Evolutionary conservation across 495 filamentous ascomycete species (phyloP).

Genomic region (Lasiosphaeria miniovina): DNA sequence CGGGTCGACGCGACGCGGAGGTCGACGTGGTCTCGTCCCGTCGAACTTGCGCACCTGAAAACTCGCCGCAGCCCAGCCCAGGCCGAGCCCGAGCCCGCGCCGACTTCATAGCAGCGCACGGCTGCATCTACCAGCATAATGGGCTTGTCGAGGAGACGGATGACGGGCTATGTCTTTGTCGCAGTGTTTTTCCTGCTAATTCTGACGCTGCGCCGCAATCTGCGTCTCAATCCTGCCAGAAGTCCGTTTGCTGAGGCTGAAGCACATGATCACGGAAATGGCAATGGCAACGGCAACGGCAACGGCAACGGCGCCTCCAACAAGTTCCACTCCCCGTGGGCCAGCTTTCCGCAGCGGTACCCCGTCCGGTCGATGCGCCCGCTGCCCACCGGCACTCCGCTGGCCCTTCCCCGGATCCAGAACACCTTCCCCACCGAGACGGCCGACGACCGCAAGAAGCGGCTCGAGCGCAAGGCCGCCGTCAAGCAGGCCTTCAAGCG

Average conservation of each 20-base stretch:
- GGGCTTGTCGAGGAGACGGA: neutral
- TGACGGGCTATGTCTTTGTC: neutral
- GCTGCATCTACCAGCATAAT: neutral
- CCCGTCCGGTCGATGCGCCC: slow-evolving; percentile 60
- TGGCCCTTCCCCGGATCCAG: slow-evolving; percentile 72
- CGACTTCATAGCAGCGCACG: neutral
- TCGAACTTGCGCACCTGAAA: no score
- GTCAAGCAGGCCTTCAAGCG: slow-evolving; percentile 70
- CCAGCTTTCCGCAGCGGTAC: slow-evolving; percentile 49
- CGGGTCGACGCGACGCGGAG: no score
- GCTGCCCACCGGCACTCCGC: slow-evolving; percentile 66
- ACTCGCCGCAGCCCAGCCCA: no score
- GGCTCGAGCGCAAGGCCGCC: slow-evolving; percentile 41
- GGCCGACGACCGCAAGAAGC: slow-evolving; percentile 25
- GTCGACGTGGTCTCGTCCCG: no score
- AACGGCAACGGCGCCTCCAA: no score
- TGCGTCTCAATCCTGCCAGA: neutral
- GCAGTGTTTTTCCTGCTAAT: neutral
- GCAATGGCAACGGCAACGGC: neutral
- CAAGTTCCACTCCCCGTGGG: slow-evolving; percentile 12
- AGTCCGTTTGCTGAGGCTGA: neutral
- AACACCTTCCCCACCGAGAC: slow-evolving; percentile 32
- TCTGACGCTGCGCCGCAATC: neutral
- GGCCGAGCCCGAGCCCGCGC: neutral
- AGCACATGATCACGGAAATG: neutral